Percentiles rank a stretch among this genome's conserved stretches.
Conservation (phyloP, 1,139 yeast species). For the Pichia terricola region DNA sequence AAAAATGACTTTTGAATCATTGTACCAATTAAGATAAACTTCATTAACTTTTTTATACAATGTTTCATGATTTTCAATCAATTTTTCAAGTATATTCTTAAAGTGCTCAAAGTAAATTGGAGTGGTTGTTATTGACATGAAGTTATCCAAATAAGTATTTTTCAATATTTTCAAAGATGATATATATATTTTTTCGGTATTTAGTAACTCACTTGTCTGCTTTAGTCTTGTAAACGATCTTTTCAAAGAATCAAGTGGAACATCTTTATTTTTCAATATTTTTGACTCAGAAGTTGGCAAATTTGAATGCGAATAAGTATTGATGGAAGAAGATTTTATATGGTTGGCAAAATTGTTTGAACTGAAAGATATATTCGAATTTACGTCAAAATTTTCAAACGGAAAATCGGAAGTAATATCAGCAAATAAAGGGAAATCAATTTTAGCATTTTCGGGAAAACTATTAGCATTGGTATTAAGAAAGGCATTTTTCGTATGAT, state of each 20-base stretch:
- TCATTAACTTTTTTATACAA: conserved; percentile 19
- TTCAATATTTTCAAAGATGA: conserved; percentile 33
- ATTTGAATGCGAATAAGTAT: conserved; percentile 1
- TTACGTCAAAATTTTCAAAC: background rate
- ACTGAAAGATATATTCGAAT: background rate
- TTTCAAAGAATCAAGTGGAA: conserved; percentile 6
- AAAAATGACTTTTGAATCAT: conserved; percentile 12
- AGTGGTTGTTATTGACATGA: conserved; percentile 19
- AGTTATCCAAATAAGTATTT: conserved; percentile 30
- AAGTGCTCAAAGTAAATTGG: conserved; percentile 26
- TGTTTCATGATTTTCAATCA: conserved; percentile 25
- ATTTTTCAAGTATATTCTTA: conserved; percentile 17
- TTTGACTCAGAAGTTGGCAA: conserved; percentile 8
- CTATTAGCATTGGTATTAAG: too few relatives aligned
- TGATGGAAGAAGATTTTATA: too few relatives aligned
- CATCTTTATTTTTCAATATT: background rate
- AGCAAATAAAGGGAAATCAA: background rate
- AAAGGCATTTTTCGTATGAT: too few relatives aligned
- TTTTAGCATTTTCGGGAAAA: too few relatives aligned
- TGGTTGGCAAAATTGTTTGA: background rate
- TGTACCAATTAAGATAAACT: conserved; percentile 14
- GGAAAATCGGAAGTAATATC: conserved; percentile 1
- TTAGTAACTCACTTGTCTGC: conserved; percentile 37
- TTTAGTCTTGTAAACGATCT: conserved; percentile 26
- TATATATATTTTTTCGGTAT: conserved; percentile 39